phyloP scores from a whole-genome alignment of 257 asterid genomes.

The Penstemon eatonii region DNA sequence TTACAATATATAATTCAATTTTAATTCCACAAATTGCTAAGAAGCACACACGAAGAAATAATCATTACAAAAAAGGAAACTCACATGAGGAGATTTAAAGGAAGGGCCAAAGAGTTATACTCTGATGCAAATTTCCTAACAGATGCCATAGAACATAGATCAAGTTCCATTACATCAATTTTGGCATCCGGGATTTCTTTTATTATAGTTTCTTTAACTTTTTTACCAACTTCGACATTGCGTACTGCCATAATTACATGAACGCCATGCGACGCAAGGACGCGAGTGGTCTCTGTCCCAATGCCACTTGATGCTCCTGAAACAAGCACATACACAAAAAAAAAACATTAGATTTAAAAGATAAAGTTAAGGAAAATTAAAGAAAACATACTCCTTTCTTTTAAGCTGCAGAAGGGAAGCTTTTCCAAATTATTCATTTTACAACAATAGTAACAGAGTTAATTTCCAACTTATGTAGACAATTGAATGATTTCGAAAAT shows the following conservation, averaged over 20 bases:
- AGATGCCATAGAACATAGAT: slow-evolving; percentile 50
- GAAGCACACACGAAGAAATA: slow-evolving; percentile 3
- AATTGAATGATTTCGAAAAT: no score
- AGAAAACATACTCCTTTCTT: neutral
- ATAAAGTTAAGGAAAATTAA: neutral
- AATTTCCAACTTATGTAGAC: no score
- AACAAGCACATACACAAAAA: neutral
- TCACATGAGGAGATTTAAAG: slow-evolving; percentile 63
- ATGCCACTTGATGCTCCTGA: slow-evolving; percentile 64
- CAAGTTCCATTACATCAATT: slow-evolving; percentile 59
- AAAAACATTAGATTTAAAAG: neutral
- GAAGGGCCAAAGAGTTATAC: slow-evolving; percentile 42
- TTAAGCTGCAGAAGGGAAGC: neutral
- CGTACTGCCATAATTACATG: slow-evolving; percentile 66
- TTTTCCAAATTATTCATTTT: no score
- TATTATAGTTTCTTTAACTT: slow-evolving; percentile 40
- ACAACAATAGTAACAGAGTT: no score
- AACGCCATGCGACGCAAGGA: slow-evolving; percentile 48
- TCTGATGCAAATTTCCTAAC: slow-evolving; percentile 59
- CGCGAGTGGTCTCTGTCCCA: slow-evolving; percentile 54
- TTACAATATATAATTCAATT: neutral
- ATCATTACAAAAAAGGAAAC: slow-evolving; percentile 3
- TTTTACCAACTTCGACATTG: slow-evolving; percentile 36
- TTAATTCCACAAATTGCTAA: neutral
- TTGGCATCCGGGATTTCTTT: slow-evolving; percentile 50